Conservation (phyloP, 495 filamentous ascomycete species). For the Wilcoxina mikolae region DNA sequence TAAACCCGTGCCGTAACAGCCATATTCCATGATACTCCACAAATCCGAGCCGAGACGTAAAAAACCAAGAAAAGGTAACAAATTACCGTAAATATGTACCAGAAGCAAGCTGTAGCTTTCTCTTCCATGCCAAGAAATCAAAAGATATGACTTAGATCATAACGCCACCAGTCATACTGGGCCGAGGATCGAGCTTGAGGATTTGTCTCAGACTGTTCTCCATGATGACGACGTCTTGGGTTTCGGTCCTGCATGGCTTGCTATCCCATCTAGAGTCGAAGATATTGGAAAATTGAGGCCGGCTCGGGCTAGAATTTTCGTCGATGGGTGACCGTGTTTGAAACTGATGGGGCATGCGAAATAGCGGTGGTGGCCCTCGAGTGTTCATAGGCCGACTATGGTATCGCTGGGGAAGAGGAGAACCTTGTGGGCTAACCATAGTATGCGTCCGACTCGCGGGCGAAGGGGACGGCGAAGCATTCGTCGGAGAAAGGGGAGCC, state of each 20-base stretch:
- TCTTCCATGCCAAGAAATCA: not conserved
- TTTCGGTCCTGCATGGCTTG: conserved; percentile 4
- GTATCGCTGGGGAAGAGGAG: not conserved
- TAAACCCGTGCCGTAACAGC: not conserved
- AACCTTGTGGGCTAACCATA: not conserved
- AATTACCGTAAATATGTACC: not conserved
- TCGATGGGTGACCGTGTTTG: not conserved
- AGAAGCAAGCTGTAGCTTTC: not conserved
- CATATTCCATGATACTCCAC: not conserved
- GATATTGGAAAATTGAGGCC: conserved; percentile 16
- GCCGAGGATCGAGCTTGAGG: conserved; percentile 12
- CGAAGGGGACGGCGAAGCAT: not conserved
- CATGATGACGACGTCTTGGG: conserved; percentile 21
- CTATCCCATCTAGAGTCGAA: conserved; percentile 11
- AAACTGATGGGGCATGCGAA: not conserved
- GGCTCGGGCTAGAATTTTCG: conserved; percentile 7
- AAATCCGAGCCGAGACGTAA: not conserved
- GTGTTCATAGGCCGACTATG: not conserved
- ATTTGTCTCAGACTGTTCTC: conserved; percentile 25
- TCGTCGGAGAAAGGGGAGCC: not conserved
- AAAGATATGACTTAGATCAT: conserved; percentile 16
- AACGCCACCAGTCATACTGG: conserved; percentile 3
- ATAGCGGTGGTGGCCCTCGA: not conserved
- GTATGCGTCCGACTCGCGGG: not conserved
- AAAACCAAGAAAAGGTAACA: not conserved